Conservation (phyloP, 2,329 filamentous ascomycete species). For the Neopestalotiopsis clavispora region DNA sequence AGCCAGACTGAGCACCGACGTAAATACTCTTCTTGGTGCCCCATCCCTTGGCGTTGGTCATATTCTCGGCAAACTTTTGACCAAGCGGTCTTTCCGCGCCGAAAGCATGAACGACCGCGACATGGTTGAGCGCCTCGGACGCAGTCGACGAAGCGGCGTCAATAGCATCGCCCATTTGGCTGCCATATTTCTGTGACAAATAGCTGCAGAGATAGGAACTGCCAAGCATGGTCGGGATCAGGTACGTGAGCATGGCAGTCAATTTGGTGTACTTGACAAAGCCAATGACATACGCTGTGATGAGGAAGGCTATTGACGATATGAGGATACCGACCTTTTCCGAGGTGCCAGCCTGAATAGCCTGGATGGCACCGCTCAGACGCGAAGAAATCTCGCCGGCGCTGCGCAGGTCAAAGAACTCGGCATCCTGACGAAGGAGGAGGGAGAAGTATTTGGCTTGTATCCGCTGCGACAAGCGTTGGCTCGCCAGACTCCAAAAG, state of each 20-base stretch:
- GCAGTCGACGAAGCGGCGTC: slow-evolving; percentile 66
- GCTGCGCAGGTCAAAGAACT: slow-evolving; percentile 67
- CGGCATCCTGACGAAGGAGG: slow-evolving; percentile 64
- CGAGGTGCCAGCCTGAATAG: slow-evolving; percentile 69
- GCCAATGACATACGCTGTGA: slow-evolving; percentile 69
- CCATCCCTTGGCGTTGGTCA: slow-evolving; percentile 53
- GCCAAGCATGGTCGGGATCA: slow-evolving; percentile 66
- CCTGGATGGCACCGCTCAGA: slow-evolving; percentile 68
- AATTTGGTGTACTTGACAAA: slow-evolving; percentile 68
- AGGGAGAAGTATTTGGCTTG: slow-evolving; percentile 64
- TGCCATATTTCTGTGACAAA: slow-evolving; percentile 57
- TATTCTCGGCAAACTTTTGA: slow-evolving; percentile 58
- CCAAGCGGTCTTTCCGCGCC: slow-evolving; percentile 64
- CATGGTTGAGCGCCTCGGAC: slow-evolving; percentile 64
- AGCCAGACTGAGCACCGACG: slow-evolving; percentile 62
- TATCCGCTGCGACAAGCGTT: slow-evolving; percentile 66
- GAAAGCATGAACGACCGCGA: slow-evolving; percentile 68
- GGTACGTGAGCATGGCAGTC: slow-evolving; percentile 66
- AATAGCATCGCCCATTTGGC: slow-evolving; percentile 55
- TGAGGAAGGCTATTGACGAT: slow-evolving; percentile 60
- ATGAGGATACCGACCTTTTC: slow-evolving; percentile 73
- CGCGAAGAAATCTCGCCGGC: slow-evolving; percentile 68
- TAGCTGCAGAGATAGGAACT: slow-evolving; percentile 61
- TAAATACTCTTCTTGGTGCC: slow-evolving; percentile 63
- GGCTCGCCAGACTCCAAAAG: slow-evolving; percentile 68